phyloP scores from a whole-genome alignment of 371 early-diverging fungal genomes.

The Rhizopus sp. region DNA sequence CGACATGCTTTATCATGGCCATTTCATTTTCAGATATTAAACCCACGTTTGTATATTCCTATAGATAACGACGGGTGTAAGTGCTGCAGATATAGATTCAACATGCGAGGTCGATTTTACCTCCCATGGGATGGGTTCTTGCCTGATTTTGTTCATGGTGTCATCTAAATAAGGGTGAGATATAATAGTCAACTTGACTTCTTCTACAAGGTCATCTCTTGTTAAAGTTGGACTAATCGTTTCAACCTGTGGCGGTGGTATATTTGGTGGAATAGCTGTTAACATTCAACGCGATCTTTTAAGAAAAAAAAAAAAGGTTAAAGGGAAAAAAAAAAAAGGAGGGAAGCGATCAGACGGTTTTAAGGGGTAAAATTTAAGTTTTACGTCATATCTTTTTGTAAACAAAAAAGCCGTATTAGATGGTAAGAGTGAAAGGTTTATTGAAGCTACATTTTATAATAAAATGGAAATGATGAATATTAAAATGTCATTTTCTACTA shows the following conservation, averaged over 20 bases:
- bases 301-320: not conserved
- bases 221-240: conserved; percentile 1
- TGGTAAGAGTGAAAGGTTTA: no score
- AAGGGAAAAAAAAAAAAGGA: not conserved
- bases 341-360: not conserved
- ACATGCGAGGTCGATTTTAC: conserved; percentile 31
- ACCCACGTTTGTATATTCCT: conserved; percentile 25
- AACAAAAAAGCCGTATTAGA: not conserved
- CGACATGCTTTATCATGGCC: conserved; percentile 61
- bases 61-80: not conserved
- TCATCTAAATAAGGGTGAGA: conserved; percentile 85
- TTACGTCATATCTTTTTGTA: not conserved
- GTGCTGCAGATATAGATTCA: not conserved
- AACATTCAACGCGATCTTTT: not conserved
- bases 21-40: conserved; percentile 83
- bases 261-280: no score
- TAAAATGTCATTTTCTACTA: not conserved
- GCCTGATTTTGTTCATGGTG: conserved; percentile 63
- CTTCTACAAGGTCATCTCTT: conserved; percentile 27
- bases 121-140: conserved; percentile 88
- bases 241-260: not conserved
- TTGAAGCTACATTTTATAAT: no score
- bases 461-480: no score
- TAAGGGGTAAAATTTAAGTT: not conserved
- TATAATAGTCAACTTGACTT: conserved; percentile 66